Conservation (phyloP, 1,284 basidiomycete genomes). For the Ustilago trichophora region DNA sequence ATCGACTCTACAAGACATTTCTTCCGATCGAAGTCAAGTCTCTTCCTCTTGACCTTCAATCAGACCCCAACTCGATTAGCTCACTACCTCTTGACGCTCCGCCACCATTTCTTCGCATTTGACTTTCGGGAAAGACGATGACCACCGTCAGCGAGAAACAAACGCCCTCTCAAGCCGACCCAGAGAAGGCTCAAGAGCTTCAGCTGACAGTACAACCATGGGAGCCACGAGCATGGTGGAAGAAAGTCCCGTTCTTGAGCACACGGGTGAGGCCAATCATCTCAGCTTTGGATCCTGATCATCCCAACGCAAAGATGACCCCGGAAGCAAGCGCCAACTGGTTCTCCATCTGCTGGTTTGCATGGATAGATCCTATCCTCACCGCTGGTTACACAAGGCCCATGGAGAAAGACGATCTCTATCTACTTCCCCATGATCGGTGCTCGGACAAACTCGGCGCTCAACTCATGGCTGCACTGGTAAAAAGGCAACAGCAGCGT, state of each 20-base stretch:
- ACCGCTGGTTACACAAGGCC: slow-evolving; percentile 42
- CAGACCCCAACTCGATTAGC: too few relatives aligned
- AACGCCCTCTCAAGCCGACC: too few relatives aligned
- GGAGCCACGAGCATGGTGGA: slow-evolving; percentile 22
- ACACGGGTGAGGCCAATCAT: slow-evolving; percentile 13
- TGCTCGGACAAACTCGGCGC: slow-evolving; percentile 2
- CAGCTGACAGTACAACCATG: slow-evolving; percentile 11
- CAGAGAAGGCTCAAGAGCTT: slow-evolving; percentile 4
- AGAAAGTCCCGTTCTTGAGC: slow-evolving; percentile 19
- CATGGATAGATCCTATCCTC: slow-evolving; percentile 38
- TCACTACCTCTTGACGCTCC: too few relatives aligned
- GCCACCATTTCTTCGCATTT: too few relatives aligned
- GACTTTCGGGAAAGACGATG: too few relatives aligned
- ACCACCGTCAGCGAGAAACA: too few relatives aligned
- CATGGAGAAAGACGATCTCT: slow-evolving; percentile 41
- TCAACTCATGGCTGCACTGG: slow-evolving; percentile 4
- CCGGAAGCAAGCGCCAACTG: slow-evolving; percentile 29
- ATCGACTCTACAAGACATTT: too few relatives aligned
- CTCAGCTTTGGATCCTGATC: slow-evolving; percentile 13
- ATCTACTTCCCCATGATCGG: slow-evolving; percentile 7
- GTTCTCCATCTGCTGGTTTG: slow-evolving; percentile 33
- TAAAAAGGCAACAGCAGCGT: slow-evolving; percentile 1
- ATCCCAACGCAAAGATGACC: slow-evolving; percentile 16
- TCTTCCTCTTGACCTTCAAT: too few relatives aligned
- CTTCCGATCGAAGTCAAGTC: too few relatives aligned